These are phyloP conservation scores for Zizania palustris DNA, from an alignment of 202 grass and related monocot species.

Conservation along the genomic window DNA sequence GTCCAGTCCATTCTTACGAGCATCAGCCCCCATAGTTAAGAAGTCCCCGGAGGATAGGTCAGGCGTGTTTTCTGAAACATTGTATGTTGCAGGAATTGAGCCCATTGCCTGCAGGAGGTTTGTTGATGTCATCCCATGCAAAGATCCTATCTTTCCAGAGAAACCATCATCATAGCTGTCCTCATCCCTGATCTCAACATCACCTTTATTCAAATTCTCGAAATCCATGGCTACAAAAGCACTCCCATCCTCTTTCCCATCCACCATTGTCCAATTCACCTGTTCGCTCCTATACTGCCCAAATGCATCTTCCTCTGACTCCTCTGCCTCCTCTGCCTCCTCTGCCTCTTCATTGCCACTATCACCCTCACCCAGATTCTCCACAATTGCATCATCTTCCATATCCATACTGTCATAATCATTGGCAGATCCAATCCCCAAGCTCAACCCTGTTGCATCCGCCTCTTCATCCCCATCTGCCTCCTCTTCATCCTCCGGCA, in stretches of 20 bases:
- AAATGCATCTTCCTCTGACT: slow-evolving; percentile 50
- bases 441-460: slow-evolving; percentile 43
- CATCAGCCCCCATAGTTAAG: slow-evolving; percentile 72
- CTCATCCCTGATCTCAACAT: slow-evolving; percentile 56
- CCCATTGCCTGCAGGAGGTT: slow-evolving; percentile 85
- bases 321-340: slow-evolving; percentile 36
- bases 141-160: slow-evolving; percentile 56
- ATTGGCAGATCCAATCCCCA: slow-evolving; percentile 38
- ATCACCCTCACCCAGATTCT: slow-evolving; percentile 52
- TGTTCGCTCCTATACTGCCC: slow-evolving; percentile 49
- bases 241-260: slow-evolving; percentile 43
- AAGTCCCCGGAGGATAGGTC: slow-evolving; percentile 69
- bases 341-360: slow-evolving; percentile 52
- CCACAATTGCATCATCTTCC: slow-evolving; percentile 41
- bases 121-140: slow-evolving; percentile 76
- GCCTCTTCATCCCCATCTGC: slow-evolving; percentile 45
- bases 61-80: slow-evolving; percentile 52
- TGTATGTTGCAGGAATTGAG: slow-evolving; percentile 54
- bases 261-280: slow-evolving; percentile 56
- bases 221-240: slow-evolving; percentile 65
- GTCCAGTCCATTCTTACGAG: slow-evolving; percentile 55
- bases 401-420: slow-evolving; percentile 50
- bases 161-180: slow-evolving; percentile 55
- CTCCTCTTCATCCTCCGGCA: slow-evolving; percentile 38
- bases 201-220: slow-evolving; percentile 80